These are phyloP conservation scores for Tetragonia tetragonoides DNA, from an alignment of 148 eudicot genomes.

Conservation along the genomic window DNA sequence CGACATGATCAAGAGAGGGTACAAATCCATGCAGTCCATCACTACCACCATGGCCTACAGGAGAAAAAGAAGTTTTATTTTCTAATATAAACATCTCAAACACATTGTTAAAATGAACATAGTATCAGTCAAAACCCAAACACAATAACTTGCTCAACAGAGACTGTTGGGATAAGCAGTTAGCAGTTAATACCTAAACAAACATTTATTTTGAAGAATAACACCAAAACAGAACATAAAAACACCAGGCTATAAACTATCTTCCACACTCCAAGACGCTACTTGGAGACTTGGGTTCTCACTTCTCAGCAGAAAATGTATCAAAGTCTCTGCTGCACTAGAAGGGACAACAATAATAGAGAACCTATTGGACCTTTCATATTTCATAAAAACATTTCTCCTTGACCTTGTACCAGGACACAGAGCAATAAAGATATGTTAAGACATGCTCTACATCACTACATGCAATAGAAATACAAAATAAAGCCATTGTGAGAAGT, in stretches of 20 bases:
- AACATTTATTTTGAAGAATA: background rate
- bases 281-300: too few species aligned
- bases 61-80: background rate
- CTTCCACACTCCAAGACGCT: background rate
- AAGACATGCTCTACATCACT: background rate
- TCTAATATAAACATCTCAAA: background rate
- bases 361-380: background rate
- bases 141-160: background rate
- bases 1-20: slow-evolving; percentile 90
- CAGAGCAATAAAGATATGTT: background rate
- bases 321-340: background rate
- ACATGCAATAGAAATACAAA: background rate
- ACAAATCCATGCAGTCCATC: slow-evolving; percentile 97
- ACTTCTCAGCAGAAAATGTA: too few species aligned
- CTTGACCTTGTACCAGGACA: background rate
- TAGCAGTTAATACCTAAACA: background rate
- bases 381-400: background rate
- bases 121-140: background rate
- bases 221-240: background rate
- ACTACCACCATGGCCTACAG: slow-evolving; percentile 92
- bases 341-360: background rate
- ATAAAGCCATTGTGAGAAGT: background rate
- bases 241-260: background rate
- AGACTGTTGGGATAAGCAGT: background rate
- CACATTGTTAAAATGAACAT: background rate